These are phyloP conservation scores for Sporisorium exsertum DNA, from an alignment of 1,284 basidiomycete genomes.

Conservation along the genomic window DNA sequence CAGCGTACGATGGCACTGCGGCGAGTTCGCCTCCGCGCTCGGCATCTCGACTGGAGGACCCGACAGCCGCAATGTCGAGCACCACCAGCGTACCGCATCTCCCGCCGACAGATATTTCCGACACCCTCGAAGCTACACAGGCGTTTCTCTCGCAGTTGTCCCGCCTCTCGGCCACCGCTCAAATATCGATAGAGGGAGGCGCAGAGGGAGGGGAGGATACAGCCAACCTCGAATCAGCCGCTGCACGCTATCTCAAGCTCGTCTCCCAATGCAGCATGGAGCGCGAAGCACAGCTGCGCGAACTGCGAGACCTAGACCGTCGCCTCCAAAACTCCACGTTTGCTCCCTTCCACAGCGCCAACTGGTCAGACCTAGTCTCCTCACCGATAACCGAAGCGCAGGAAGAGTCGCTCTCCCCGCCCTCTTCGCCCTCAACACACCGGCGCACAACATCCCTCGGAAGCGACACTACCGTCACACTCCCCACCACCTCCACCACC, in stretches of 20 bases:
- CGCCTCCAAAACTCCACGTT: constrained; percentile 12
- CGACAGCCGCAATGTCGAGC: background rate
- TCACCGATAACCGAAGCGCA: no score
- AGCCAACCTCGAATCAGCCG: constrained; percentile 15
- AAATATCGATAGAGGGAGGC: background rate
- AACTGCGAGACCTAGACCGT: constrained; percentile 42
- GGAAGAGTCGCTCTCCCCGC: background rate
- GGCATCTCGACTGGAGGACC: no score
- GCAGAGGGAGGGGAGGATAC: constrained; percentile 24
- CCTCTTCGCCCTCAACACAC: background rate
- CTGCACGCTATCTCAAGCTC: constrained; percentile 23
- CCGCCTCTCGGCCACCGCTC: background rate
- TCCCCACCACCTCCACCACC: no score
- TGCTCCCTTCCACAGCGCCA: background rate
- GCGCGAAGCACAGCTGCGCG: constrained; percentile 47
- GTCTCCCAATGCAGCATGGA: constrained; percentile 27
- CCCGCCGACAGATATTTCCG: background rate
- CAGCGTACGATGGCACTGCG: no score
- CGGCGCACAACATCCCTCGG: background rate
- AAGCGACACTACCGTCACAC: constrained; percentile 11
- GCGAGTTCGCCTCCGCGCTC: no score
- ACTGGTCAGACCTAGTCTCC: no score
- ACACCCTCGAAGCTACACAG: constrained; percentile 2
- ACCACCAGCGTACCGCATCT: background rate
- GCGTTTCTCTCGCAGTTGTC: constrained; percentile 13